A percentile compares a stretch with the other conserved stretches of the same genome.
Conservation (phyloP, 2,329 filamentous ascomycete species). For the Pseudogymnoascus sp. region DNA sequence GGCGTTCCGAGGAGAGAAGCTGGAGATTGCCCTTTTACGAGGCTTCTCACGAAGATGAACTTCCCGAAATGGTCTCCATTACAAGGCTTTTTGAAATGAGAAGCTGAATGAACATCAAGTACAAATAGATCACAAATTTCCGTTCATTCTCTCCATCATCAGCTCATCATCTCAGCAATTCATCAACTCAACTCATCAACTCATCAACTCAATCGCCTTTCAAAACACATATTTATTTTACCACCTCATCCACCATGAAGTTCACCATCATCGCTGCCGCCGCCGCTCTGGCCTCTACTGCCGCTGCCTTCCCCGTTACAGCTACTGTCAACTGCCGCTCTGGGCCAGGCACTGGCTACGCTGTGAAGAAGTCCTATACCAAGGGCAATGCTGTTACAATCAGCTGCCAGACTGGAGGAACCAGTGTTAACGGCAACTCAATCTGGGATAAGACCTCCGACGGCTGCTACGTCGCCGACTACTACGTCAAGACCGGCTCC, state of each 20-base stretch:
- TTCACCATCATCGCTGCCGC: background rate
- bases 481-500: constrained; percentile 9
- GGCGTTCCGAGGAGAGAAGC: background rate
- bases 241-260: background rate
- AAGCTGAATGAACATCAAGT: background rate
- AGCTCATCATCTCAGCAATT: background rate
- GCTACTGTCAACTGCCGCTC: background rate
- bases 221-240: background rate
- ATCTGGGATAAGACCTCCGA: constrained; percentile 20
- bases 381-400: background rate
- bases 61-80: background rate
- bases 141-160: background rate
- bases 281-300: background rate
- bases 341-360: constrained; percentile 1
- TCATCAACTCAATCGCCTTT: background rate
- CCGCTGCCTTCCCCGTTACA: background rate
- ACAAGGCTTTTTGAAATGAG: background rate
- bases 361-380: constrained; percentile 9
- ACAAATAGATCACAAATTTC: background rate
- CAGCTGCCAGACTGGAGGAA: constrained; percentile 6
- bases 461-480: constrained; percentile 16
- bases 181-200: background rate
- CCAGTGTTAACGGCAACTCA: constrained; percentile 12
- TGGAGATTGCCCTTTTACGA: background rate
- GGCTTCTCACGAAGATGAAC: background rate